Percentiles rank a stretch among this genome's conserved stretches.
Conservation (phyloP, 73 alveolate species). For the Paramecium pentaurelia region DNA sequence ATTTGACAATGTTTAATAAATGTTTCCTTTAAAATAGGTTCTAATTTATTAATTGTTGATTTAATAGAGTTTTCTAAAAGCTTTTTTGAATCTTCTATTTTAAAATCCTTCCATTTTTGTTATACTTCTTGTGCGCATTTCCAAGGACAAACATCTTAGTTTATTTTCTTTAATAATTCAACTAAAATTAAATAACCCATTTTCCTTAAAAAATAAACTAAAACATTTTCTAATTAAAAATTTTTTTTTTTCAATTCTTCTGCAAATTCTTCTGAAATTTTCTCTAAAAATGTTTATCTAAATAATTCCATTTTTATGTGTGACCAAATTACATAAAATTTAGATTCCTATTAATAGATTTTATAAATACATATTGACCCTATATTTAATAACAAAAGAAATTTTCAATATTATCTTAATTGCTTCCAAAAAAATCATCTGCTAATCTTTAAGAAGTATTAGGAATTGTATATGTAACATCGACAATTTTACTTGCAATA, state of each 20-base stretch:
- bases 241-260: neutral
- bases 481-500: too few relatives aligned
- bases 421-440: neutral
- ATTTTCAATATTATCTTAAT: neutral
- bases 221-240: neutral
- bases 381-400: neutral
- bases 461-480: too few relatives aligned
- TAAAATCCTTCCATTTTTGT: neutral
- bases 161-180: neutral
- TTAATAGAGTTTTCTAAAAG: neutral
- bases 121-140: neutral
- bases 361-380: neutral
- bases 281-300: neutral
- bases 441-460: too few relatives aligned
- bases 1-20: neutral
- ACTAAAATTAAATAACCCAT: neutral
- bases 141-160: neutral
- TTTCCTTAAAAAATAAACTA: neutral
- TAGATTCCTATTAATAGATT: neutral
- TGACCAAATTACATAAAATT: neutral
- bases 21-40: neutral
- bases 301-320: neutral
- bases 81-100: neutral
- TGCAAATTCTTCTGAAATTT: neutral
- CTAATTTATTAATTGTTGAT: neutral